A percentile compares a stretch with the other conserved stretches of the same genome.
These are phyloP conservation scores for Linnemannia schmuckeri DNA, from an alignment of 192 early-diverging fungal species.

Conservation along the genomic window DNA sequence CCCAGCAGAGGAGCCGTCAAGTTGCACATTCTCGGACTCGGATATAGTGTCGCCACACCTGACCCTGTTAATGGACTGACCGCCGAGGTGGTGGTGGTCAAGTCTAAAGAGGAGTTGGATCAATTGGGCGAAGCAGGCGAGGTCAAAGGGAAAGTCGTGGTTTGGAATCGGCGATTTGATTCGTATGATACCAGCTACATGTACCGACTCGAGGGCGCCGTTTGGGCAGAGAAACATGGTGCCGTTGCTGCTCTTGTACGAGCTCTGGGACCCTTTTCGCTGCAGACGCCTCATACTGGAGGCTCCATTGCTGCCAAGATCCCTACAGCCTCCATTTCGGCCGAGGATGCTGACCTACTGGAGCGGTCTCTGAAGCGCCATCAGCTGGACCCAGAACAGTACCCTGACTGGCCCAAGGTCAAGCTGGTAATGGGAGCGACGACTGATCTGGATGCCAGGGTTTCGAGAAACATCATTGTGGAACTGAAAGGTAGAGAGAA, in stretches of 20 bases:
- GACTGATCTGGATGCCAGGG: constrained; percentile 46
- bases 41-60: constrained; percentile 59
- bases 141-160: constrained; percentile 61
- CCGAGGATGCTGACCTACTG: constrained; percentile 66
- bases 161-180: constrained; percentile 60
- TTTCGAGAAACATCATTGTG: constrained; percentile 67
- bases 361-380: constrained; percentile 64
- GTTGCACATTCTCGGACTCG: constrained; percentile 62
- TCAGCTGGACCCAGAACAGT: constrained; percentile 15
- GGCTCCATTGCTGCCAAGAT: constrained; percentile 58
- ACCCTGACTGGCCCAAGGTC: constrained; percentile 61
- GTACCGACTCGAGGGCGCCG: constrained; percentile 19
- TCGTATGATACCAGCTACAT: constrained; percentile 15
- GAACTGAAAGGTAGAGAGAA: constrained; percentile 62
- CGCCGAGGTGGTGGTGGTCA: constrained; percentile 63
- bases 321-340: constrained; percentile 65
- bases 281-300: constrained; percentile 66
- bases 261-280: constrained; percentile 59
- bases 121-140: constrained; percentile 51
- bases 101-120: constrained; percentile 64
- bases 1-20: constrained; percentile 58
- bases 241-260: constrained; percentile 64
- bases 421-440: constrained; percentile 58
- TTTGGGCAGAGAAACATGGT: constrained; percentile 58
- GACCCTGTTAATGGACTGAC: constrained; percentile 45